Percentiles rank a stretch among this genome's conserved stretches.
phyloP scores from a whole-genome alignment of 1,139 yeast genomes.

The Blastobotrys petasosporus region DNA sequence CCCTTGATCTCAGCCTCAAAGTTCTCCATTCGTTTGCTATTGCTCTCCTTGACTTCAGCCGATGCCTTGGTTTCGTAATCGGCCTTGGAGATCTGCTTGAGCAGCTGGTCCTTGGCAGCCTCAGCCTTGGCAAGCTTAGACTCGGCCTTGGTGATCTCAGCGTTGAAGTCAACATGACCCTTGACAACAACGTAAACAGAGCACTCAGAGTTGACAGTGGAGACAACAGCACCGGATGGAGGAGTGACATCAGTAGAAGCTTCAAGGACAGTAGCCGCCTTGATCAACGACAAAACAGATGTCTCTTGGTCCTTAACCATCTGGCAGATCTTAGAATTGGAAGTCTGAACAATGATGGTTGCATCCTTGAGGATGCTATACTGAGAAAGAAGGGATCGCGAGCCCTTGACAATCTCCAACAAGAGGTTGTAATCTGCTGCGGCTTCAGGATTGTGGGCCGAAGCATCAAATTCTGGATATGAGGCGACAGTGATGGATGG shows the following conservation, averaged over 20 bases:
- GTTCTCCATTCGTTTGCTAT: slow-evolving; percentile 61
- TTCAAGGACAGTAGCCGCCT: slow-evolving; percentile 72
- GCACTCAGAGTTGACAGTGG: slow-evolving; percentile 71
- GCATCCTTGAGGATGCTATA: slow-evolving; percentile 85
- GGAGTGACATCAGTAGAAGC: slow-evolving; percentile 48
- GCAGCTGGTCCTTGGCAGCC: slow-evolving; percentile 45
- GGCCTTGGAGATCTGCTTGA: slow-evolving; percentile 59
- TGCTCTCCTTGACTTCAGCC: slow-evolving; percentile 72
- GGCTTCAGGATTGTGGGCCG: slow-evolving; percentile 59
- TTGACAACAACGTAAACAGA: slow-evolving; percentile 87
- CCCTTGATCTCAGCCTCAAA: slow-evolving; percentile 83
- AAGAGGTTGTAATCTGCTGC: slow-evolving; percentile 74
- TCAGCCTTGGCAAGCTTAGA: slow-evolving; percentile 61
- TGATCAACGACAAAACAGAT: slow-evolving; percentile 82
- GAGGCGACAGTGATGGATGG: slow-evolving; percentile 71
- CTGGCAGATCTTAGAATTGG: slow-evolving; percentile 42
- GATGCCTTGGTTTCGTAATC: slow-evolving; percentile 87
- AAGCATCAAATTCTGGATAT: slow-evolving; percentile 62
- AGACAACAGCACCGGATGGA: slow-evolving; percentile 88
- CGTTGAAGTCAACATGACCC: slow-evolving; percentile 90
- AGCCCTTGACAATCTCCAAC: slow-evolving; percentile 80
- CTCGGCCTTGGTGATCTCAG: slow-evolving; percentile 77
- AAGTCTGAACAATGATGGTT: slow-evolving; percentile 71
- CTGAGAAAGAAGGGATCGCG: slow-evolving; percentile 88
- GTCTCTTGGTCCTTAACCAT: slow-evolving; percentile 67